Evolutionary conservation across 2,329 filamentous ascomycete genomes (phyloP), one percentile per base, ranked within the genome.

Genomic region (Epicoccum nigrum): DNA sequence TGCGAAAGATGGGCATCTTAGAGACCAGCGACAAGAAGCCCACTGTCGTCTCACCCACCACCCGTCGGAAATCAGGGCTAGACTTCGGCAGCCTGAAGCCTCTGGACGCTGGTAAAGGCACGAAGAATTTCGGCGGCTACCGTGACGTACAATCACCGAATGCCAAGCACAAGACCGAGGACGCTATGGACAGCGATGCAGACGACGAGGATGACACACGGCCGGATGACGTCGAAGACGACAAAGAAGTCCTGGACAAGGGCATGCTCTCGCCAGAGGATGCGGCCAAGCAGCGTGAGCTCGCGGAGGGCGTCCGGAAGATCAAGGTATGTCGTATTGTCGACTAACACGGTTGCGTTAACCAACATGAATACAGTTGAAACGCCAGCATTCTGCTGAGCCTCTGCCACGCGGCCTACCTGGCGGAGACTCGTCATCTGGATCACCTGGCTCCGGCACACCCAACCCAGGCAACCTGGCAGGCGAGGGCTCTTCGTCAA

Each of bases 1-100:
- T 99, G 42, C 88, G 92, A 68, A 99, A 97, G 76, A 96, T 99
- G 87, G 93, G 93, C 30, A 90, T 99, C 30, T 76, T 96, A 23
- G 82, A 86, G 34, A 81, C 86, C 7, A 74, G 84, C 4, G 49
- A 52, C 11, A 93, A 92, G 70, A 74, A 81, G 12, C 77, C 77
- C 47, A 73, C 84, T 17, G 41, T 63, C 12, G 84, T 87, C 48
- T 79, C 84, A 12, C 83, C 84, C 0, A 80, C 85, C 1, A 79
- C 79, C 31, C 95, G 95, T 75, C 83, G 92, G 64, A 87, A 91
- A 63, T 95, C 92, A 3, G 83, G 87, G 7, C 82, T 92, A 1
- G 91, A 97, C 74, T 93, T 97, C 67, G 87, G 90, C 12, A 91
- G 83, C 49, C 81, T 97, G 8, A 89, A 88, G 2, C 92, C 92